Evolutionary conservation across 345 rosid species (phyloP).

Genomic region (Brassica napus): Da-Ae NC_063446.1:35312001-35312500

Average conservation of each 20-base stretch:
- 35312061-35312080: slow-evolving; percentile 77
- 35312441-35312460: slow-evolving; percentile 90
- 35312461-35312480: slow-evolving; percentile 43
- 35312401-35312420: slow-evolving; percentile 82
- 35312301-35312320: slow-evolving; percentile 53
- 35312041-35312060: slow-evolving; percentile 92
- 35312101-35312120: slow-evolving; percentile 83
- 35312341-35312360: slow-evolving; percentile 74
- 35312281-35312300: slow-evolving; percentile 84
- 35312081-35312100: slow-evolving; percentile 59
- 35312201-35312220: slow-evolving; percentile 99
- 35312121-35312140: neutral
- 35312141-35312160: neutral
- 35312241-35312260: slow-evolving; percentile 76
- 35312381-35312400: slow-evolving; percentile 70
- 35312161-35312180: neutral
- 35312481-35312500: neutral
- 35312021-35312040: slow-evolving; percentile 97
- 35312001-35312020: slow-evolving; percentile 31
- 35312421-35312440: slow-evolving; percentile 79
- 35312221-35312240: slow-evolving; percentile 86
- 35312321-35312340: slow-evolving; percentile 58
- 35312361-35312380: slow-evolving; percentile 81
- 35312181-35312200: slow-evolving; percentile 23
- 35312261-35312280: slow-evolving; percentile 59